phyloP scores from a whole-genome alignment of 345 rosid species.

The Erucastrum elatum region DNA sequence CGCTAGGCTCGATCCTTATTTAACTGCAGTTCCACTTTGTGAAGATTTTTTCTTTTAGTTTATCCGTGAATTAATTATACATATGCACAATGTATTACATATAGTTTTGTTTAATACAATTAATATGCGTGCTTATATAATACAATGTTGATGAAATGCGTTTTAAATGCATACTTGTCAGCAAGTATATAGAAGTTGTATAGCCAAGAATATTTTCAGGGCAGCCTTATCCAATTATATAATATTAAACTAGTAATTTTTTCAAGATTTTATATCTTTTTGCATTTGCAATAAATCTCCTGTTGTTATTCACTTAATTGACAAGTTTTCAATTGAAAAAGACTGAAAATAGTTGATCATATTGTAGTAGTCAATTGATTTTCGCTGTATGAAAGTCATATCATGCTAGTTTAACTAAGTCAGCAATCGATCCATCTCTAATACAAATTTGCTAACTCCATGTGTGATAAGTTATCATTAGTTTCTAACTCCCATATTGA shows the following conservation, averaged over 20 bases:
- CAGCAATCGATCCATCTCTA: too few relatives aligned
- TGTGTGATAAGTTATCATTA: too few relatives aligned
- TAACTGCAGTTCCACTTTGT: background rate
- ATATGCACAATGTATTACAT: background rate
- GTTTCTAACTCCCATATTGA: too few relatives aligned
- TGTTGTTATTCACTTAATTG: background rate
- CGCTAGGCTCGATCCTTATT: slow-evolving; percentile 22
- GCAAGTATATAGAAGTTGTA: background rate
- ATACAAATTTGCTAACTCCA: too few relatives aligned
- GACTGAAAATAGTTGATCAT: background rate
- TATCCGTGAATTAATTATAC: background rate
- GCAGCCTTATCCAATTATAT: background rate
- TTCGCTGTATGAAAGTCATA: too few relatives aligned
- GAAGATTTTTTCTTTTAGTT: background rate
- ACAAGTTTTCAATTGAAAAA: background rate
- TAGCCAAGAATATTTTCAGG: background rate
- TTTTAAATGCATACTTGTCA: background rate
- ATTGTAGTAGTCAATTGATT: too few relatives aligned
- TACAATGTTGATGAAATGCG: background rate
- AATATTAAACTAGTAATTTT: background rate
- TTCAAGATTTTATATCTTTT: background rate
- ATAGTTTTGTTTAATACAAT: background rate
- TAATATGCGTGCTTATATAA: background rate
- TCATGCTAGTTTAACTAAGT: too few relatives aligned
- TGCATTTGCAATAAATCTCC: background rate